phyloP scores from a whole-genome alignment of 108 stramenopile species.

The Nitzschia sp. region DNA sequence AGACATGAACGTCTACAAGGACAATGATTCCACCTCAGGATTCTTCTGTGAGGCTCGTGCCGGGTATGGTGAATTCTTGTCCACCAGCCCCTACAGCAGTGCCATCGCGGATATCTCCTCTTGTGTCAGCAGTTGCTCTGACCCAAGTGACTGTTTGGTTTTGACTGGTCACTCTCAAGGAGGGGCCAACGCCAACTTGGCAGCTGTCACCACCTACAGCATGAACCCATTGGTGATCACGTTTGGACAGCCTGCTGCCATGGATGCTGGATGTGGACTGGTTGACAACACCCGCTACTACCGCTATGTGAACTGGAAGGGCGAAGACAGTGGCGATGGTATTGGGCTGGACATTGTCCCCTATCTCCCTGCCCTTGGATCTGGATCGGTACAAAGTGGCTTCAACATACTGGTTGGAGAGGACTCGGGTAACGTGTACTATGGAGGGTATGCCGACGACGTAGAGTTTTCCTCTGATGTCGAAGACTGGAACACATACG shows the following conservation, averaged over 20 bases:
- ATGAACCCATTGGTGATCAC: slow-evolving; percentile 5
- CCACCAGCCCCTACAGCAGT: background rate
- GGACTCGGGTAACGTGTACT: slow-evolving; percentile 5
- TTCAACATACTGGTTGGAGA: slow-evolving; percentile 3
- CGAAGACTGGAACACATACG: background rate
- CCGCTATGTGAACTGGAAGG: slow-evolving; percentile 12
- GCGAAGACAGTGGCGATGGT: background rate
- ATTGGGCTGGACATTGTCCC: slow-evolving; percentile 5
- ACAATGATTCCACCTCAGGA: background rate
- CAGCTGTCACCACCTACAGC: background rate
- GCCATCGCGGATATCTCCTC: background rate
- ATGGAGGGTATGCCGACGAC: slow-evolving; percentile 8
- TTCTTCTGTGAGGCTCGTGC: background rate
- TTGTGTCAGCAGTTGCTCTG: background rate
- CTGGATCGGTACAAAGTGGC: background rate
- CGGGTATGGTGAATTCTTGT: slow-evolving; percentile 1
- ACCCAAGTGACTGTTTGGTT: slow-evolving; percentile 4
- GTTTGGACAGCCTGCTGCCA: slow-evolving; percentile 1
- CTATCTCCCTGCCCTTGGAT: background rate
- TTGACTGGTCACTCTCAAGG: slow-evolving; percentile 13
- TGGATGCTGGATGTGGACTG: slow-evolving; percentile 3
- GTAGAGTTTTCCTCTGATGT: background rate
- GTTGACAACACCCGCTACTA: slow-evolving; percentile 4
- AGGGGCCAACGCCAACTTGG: slow-evolving; percentile 2
- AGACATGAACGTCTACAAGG: background rate